Evolutionary conservation across 176 grass and related monocot genomes (phyloP), one percentile per base, ranked within the genome.

Genomic region (Triticum timopheevii): DNA sequence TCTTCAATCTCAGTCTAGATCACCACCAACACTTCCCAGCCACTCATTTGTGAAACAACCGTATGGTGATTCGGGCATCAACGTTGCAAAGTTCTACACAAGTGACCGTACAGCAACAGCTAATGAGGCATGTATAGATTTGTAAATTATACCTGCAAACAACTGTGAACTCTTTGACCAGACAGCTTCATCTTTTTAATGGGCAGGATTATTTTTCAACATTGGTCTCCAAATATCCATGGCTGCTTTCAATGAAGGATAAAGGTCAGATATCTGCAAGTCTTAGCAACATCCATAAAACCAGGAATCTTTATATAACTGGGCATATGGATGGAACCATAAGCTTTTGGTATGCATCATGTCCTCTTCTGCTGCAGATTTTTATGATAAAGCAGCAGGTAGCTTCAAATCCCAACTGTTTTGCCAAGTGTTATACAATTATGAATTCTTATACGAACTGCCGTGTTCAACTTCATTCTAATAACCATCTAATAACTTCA

Each of bases 321-420:
- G 94, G 97, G 66, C 97, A 99, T 90, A 44, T 83, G 80, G 94
- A 99, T 88, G 97, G 97, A 91, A 86, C 90, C 63, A 89, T 99
- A 86, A 93, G 89, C 30, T 93, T 99, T 86, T 99, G 97, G 97
- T 92, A 99, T 91, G 92, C 94, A 83, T 96, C 94, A 50, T 96
- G 88, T 61, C 97, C 97, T 65, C 85, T 93, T 88, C 80, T 99
- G 7, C 79, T 90, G 77, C 89, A 88, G 10, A 91, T 90, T 84
- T 91, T 96, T 68, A 88, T 86, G n/a, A 92, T 99, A 93, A 94
- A 94, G 71, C 82, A 82, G 13, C 90, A 99, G 92, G 97, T 99
- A 80, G 10, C 52, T 87, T 85, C 38, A 84, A 64, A 78, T 70
- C 54, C 35, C 8, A 82, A 72, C 27, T 44, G 58, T 31, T 88